Evolutionary conservation across 177 flowering plant species (phyloP).

Genomic region (Vitis hybrid): DNA sequence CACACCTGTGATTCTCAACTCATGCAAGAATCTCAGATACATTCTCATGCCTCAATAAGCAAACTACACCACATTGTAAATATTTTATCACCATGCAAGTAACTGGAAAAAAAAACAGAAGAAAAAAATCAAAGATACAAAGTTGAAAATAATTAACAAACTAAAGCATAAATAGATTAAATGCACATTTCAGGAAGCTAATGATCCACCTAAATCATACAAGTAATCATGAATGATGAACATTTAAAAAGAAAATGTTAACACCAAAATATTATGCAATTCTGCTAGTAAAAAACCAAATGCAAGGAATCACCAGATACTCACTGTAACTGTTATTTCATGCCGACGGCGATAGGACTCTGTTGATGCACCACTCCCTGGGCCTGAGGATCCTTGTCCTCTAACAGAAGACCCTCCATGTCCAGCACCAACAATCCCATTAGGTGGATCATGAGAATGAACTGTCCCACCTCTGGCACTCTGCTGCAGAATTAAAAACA

Average conservation of each 20-base stretch:
- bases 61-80: too few relatives aligned
- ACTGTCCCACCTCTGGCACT: constrained; percentile 27
- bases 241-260: background rate
- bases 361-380: constrained; percentile 41
- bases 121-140: too few relatives aligned
- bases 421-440: constrained; percentile 28
- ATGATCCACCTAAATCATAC: too few relatives aligned
- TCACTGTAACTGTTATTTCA: constrained; percentile 76
- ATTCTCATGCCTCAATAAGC: too few relatives aligned
- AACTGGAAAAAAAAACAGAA: too few relatives aligned
- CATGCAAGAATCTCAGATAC: too few relatives aligned
- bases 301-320: constrained; percentile 18
- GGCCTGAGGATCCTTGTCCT: constrained; percentile 35
- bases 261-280: background rate
- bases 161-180: too few relatives aligned
- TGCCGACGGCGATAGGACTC: constrained; percentile 72
- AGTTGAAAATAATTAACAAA: too few relatives aligned
- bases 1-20: too few relatives aligned
- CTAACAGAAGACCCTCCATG: constrained; percentile 31
- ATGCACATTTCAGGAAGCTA: too few relatives aligned
- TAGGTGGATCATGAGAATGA: constrained; percentile 23
- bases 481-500: constrained; percentile 23
- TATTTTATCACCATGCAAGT: too few relatives aligned
- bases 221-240: background rate
- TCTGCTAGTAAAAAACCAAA: too few relatives aligned